Evolutionary conservation across 768 basidiomycete species (phyloP), one percentile per base, ranked within the genome.

Genomic region (Termitomyces sp.): DNA sequence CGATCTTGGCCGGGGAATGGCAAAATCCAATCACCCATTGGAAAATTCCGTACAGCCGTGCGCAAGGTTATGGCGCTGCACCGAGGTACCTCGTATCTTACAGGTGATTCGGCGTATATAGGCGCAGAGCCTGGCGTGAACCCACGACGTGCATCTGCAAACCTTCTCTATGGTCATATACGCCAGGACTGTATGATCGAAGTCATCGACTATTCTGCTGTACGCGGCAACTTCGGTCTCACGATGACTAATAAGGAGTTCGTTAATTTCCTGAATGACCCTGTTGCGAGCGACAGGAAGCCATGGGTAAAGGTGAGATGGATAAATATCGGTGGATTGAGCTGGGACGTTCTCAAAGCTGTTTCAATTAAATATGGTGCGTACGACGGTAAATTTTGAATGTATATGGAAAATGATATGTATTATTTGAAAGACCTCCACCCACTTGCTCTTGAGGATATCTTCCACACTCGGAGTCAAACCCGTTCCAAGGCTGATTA

Each of bases 121-220:
- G 87, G 87, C 19, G 87, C 83, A 14, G 87, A 89, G 63, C 87
- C 85, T 11, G 87, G 87, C 57, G 70, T 87, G 30, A 84, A 88
- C 68, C 84, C 85, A 21, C 79, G 84, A 28, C 78, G 83, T 15
- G 73, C 76, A 2, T 78, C 79, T 44, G 80, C 85, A 3, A 77
- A 78, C 58, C 62, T 79, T 8, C 70, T 73, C 42, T 88, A 81
- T 60, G 79, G 80, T 4, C 76, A 83, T 56, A 77, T 88, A 60
- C 71, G 74, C 28, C 70, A 83, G 67, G 76, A 81, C 46, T 90
- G 86, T 62, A 64, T 77, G 50, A 88, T 89, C 58, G 83, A 88
- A 60, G 71, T 88, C 54, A 70, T 77, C 53, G 86, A 88, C 66
- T 89, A 88, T 68, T 84, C 81, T 28, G 68, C 77, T 26, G 65